Base-by-base conservation (phyloP, 2,329 filamentous ascomycete species). In the Verticillium dahliae region DNA sequence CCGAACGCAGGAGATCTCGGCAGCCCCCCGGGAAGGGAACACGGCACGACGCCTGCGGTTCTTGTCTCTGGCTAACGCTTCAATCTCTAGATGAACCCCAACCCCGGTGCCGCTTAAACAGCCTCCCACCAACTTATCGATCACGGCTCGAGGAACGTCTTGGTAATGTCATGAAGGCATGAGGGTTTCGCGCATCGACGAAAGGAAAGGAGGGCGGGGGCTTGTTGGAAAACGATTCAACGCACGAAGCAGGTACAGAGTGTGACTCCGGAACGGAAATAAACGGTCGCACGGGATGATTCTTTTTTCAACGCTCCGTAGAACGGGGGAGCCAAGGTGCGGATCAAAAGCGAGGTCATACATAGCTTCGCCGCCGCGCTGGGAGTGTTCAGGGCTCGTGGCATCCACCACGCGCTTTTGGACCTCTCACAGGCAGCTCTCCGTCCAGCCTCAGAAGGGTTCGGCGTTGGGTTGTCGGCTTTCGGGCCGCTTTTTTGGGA, bases 41-140 rank as follows among this genome's bases (percentile, higher is more conserved):
- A 27, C 27, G 27, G 27, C 27, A 27, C 27, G 27, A 27, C 27
- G 27, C 27, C 27, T 27, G 27, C 27, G 27, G 27, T 27, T 27
- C 27, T 27, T 27, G 27, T n/a, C 6, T 52, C 14, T 52, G 11
- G 15, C 45, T 50, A 18, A 50, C 45, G 11, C 45, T n/a, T 5
- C 13, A 11, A n/a, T 37, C 57, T 27, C 3, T 27, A 76, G 75
- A 76, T 76, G 75, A 76, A 76, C 74, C 75, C 75, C 72, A 76
- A 75, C 72, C 75, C 75, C 64, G 69, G 73, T 41, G 37, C 57
- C 65, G 41, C 73, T 61, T 76, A 76, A 75, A 65, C 68, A 61
- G 62, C 57, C 41, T 62, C 45, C 60, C 63, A 56, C 57, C 9
- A 31, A 57, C 52, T 11, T 22, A 59, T 37, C 33, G 39, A 35